Base-by-base conservation (phyloP, 495 filamentous ascomycete species). In the Penicillium antarcticum region DNA sequence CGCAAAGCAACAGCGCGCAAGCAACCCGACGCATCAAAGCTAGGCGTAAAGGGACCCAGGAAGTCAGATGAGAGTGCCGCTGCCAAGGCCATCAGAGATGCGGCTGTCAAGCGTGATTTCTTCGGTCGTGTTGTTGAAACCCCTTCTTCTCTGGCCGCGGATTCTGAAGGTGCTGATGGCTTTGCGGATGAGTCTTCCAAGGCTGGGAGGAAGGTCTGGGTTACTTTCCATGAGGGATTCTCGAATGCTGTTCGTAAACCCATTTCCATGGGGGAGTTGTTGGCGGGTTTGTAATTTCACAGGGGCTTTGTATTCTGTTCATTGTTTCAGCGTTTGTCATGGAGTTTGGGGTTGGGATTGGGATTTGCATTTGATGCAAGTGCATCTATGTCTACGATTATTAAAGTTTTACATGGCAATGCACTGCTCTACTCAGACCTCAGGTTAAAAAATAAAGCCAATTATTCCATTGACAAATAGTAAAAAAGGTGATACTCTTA, bases 161-260 rank as follows among this genome's bases (percentile, higher is more conserved):
- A 60, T 4, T 31, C 24, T 8, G 47, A 45, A 21, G 40, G 46
- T 14, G 41, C 41, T 40, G 52, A 45, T 13, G 55, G 66, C 51
- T 59, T 61, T 39, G 57, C 53, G 40, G 65, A 67, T 40, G 72
- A 74, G 24, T 44, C 48, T 46, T 68, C 56, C 3, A 69, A 71
- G 39, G 58, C 71, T 38, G 81, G 80, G 39, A 72, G 70, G 17
- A 86, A 84, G 62, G 86, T 95, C 10, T 98, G 94, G 92, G 85
- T 96, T 18, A 96, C 85, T 53, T 98, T 87, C 65, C 87, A 97
- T 61, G 94, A 97, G 70, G 94, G 94, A n/a, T 86, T 89, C 65
- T 94, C 89, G 56, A 97, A 97, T 73, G 94, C 94, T 9, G 94
- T 98, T 37, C 81, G 89, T 64, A 97, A 97, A 66, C 91, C 91